Evolutionary conservation across 1,139 yeast genomes (phyloP).

Genomic region (Meyerozyma athensensis): DNA sequence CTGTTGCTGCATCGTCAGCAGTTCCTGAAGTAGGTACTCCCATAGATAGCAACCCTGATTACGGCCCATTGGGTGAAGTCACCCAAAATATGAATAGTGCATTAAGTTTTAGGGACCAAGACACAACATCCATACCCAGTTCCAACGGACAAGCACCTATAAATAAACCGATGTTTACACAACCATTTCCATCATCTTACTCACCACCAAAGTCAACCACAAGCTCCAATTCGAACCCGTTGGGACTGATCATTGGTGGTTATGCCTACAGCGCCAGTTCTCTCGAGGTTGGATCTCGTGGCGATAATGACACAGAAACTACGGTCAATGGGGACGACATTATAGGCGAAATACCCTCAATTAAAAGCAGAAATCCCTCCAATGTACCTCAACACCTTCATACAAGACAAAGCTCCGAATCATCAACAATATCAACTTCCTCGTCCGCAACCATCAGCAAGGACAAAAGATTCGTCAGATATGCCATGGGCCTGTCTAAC

Average conservation of each 20-base stretch:
- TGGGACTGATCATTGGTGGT: conserved; percentile 30
- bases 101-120: too few species aligned
- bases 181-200: neutral
- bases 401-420: conserved; percentile 34
- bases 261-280: conserved; percentile 27
- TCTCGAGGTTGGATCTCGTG: conserved; percentile 11
- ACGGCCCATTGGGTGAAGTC: neutral
- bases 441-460: conserved; percentile 29
- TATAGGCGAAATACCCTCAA: conserved; percentile 1
- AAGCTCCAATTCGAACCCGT: conserved; percentile 15
- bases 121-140: too few species aligned
- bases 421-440: conserved; percentile 29
- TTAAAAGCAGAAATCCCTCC: conserved; percentile 4
- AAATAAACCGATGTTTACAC: too few species aligned
- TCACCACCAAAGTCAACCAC: conserved; percentile 8
- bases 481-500: conserved; percentile 35
- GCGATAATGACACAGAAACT: conserved; percentile 2
- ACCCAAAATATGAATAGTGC: too few species aligned
- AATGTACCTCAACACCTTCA: conserved; percentile 15
- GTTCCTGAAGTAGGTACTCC: neutral
- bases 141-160: too few species aligned
- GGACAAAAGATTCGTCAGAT: conserved; percentile 39
- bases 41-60: neutral
- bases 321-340: conserved; percentile 3
- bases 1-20: conserved; percentile 5